These are phyloP conservation scores for Discostella stelligeroides DNA, from an alignment of 108 stramenopile genomes.

Conservation along the genomic window DNA sequence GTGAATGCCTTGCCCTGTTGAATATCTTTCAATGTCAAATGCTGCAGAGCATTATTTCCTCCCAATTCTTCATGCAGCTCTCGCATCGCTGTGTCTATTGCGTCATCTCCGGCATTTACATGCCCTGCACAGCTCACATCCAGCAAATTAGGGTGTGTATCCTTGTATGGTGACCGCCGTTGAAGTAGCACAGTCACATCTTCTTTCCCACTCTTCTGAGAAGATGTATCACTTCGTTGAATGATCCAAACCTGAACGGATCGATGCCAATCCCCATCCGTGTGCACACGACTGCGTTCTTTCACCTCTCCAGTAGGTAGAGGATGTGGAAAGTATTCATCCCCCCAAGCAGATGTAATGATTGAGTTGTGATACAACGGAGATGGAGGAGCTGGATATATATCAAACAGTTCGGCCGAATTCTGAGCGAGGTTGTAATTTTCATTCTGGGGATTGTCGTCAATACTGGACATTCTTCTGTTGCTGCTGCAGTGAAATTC, in stretches of 20 bases:
- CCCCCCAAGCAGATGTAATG: constrained; percentile 36
- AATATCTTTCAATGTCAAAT: constrained; percentile 20
- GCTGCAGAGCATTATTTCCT: constrained; percentile 17
- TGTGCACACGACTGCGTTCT: constrained; percentile 32
- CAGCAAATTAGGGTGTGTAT: constrained; percentile 46
- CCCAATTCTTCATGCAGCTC: constrained; percentile 51
- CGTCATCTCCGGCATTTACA: constrained; percentile 46
- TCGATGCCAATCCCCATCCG: constrained; percentile 50
- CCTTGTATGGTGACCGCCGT: constrained; percentile 47
- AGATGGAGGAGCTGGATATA: constrained; percentile 44
- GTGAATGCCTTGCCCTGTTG: constrained; percentile 30
- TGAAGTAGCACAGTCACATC: constrained; percentile 37
- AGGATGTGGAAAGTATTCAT: constrained; percentile 36
- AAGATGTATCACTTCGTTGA: constrained; percentile 5
- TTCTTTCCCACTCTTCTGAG: background rate
- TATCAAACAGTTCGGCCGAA: constrained; percentile 38
- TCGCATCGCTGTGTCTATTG: constrained; percentile 29
- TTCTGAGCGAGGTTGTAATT: constrained; percentile 44
- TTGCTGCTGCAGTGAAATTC: background rate
- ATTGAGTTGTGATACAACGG: constrained; percentile 22
- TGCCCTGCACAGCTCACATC: constrained; percentile 54
- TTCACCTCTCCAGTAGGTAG: constrained; percentile 41
- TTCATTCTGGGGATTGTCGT: background rate
- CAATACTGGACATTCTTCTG: constrained; percentile 2
- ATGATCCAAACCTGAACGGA: constrained; percentile 47